Evolutionary conservation across 768 basidiomycete genomes (phyloP).

Genomic region (Tremella mesenterica): DNA sequence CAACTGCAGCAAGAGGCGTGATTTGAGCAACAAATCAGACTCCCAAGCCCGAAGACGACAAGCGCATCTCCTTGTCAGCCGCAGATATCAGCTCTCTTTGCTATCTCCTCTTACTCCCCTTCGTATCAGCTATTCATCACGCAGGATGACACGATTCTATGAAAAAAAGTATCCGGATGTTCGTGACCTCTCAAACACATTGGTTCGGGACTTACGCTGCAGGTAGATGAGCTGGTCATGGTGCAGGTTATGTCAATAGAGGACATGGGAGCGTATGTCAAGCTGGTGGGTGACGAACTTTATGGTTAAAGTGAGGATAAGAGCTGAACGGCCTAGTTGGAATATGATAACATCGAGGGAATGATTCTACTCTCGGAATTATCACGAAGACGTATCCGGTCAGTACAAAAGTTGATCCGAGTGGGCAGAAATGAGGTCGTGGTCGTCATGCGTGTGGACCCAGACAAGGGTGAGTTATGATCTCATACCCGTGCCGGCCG

Average conservation of each 20-base stretch:
- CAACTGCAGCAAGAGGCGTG: no score
- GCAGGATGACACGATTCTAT: constrained; percentile 59
- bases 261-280: constrained; percentile 99
- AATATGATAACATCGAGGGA: constrained; percentile 98
- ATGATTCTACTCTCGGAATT: constrained; percentile 99
- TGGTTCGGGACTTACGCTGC: constrained; percentile 31
- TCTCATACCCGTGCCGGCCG: neutral
- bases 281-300: constrained; percentile 57
- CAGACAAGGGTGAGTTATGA: constrained; percentile 74
- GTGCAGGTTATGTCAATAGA: constrained; percentile 98
- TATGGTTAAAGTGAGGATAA: neutral
- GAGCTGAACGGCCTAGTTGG: constrained; percentile 56
- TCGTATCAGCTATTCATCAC: neutral
- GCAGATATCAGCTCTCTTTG: no score
- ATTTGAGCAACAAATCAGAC: neutral
- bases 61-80: no score
- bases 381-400: constrained; percentile 87
- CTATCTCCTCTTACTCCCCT: neutral
- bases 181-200: neutral
- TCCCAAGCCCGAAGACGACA: neutral
- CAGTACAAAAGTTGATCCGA: constrained; percentile 94
- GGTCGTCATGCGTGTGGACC: constrained; percentile 94
- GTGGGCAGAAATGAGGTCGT: constrained; percentile 98
- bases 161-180: constrained; percentile 70
- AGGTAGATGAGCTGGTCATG: constrained; percentile 98